Evolutionary conservation across 2,329 filamentous ascomycete genomes (phyloP).

Genomic region (Colletotrichum karsti): DNA sequence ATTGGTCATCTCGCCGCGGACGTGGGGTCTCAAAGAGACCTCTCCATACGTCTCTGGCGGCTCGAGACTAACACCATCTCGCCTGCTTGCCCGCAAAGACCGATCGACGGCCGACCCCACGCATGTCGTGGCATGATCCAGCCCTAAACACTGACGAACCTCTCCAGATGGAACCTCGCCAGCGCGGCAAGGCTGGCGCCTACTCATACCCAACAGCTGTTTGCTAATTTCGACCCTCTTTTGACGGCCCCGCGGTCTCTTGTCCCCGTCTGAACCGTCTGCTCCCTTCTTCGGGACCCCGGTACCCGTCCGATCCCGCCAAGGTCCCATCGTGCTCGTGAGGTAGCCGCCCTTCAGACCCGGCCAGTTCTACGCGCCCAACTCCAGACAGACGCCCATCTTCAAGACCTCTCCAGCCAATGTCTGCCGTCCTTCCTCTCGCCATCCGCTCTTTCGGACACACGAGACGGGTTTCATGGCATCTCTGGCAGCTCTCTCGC

Average conservation of each 20-base stretch:
- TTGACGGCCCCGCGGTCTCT: constrained; percentile 26
- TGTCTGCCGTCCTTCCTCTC: constrained; percentile 52
- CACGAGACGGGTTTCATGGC: constrained; percentile 61
- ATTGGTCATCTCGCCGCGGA: constrained; percentile 19
- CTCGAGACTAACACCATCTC: neutral
- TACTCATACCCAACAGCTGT: constrained; percentile 40
- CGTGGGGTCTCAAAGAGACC: neutral
- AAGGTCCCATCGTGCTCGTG: constrained; percentile 13
- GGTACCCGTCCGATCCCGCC: constrained; percentile 26
- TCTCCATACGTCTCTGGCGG: constrained; percentile 2
- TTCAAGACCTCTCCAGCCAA: constrained; percentile 54
- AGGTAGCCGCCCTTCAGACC: constrained; percentile 32
- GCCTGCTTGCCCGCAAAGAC: neutral
- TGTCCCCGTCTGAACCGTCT: constrained; percentile 7
- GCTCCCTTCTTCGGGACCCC: constrained; percentile 20
- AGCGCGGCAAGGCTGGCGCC: constrained; percentile 41
- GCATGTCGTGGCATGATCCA: constrained; percentile 17
- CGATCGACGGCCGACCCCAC: neutral
- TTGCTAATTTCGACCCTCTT: constrained; percentile 41
- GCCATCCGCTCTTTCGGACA: constrained; percentile 54
- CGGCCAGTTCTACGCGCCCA: constrained; percentile 52
- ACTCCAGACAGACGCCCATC: constrained; percentile 57
- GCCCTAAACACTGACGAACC: constrained; percentile 7
- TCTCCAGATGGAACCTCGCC: neutral
- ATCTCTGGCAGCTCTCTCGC: constrained; percentile 35